phyloP scores from a whole-genome alignment of 2,329 filamentous ascomycete genomes.

The Penicillium sp. region DNA sequence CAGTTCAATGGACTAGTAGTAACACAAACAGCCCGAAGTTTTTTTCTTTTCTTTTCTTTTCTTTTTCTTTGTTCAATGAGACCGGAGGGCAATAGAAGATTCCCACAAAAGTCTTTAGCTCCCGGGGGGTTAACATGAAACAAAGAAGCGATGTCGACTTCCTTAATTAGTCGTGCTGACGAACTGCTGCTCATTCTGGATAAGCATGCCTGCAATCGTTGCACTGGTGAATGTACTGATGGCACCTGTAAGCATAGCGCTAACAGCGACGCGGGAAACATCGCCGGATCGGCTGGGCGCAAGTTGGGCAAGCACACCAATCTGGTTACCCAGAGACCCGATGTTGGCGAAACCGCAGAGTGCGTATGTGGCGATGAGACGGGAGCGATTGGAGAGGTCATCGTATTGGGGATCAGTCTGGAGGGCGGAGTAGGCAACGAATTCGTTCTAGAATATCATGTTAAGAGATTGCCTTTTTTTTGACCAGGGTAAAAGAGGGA shows the following conservation, averaged over 20 bases:
- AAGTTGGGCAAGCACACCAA: constrained; percentile 83
- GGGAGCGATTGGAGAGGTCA: constrained; percentile 69
- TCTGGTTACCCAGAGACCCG: constrained; percentile 84
- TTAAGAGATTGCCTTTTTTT: constrained; percentile 4
- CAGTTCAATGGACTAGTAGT: neutral
- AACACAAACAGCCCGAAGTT: neutral
- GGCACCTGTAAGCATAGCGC: constrained; percentile 77
- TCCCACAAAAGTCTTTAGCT: neutral
- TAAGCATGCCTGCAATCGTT: constrained; percentile 75
- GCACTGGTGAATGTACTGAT: constrained; percentile 80
- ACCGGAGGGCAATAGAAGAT: neutral
- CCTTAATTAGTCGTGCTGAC: constrained; percentile 4
- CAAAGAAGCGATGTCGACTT: neutral
- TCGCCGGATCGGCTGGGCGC: constrained; percentile 75
- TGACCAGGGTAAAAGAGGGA: constrained; percentile 4
- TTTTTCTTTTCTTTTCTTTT: neutral
- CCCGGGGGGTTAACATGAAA: neutral
- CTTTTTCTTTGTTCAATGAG: neutral
- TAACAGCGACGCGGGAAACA: constrained; percentile 75
- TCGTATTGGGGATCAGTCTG: constrained; percentile 58
- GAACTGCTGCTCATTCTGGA: constrained; percentile 56
- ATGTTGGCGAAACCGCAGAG: constrained; percentile 85
- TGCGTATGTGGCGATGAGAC: constrained; percentile 83
- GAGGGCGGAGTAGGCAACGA: constrained; percentile 70
- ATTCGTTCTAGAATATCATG: constrained; percentile 67